Base-by-base conservation (phyloP, 148 eudicot genomes). In the Fagopyrum tataricum region DNA sequence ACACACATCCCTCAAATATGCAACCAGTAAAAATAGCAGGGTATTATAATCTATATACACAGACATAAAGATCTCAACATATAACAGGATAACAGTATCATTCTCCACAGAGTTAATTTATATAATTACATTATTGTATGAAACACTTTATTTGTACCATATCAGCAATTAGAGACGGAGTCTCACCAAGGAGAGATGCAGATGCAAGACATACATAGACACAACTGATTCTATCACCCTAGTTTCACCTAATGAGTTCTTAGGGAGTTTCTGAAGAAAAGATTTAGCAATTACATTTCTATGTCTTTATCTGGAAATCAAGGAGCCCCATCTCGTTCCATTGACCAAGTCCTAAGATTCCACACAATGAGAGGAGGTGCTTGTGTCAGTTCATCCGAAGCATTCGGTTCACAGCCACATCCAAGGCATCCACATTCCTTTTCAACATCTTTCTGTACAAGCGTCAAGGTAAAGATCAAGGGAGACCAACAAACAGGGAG, bases 391-490 rank as follows among this genome's bases (percentile, higher is more conserved):
- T 85, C 64, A 84, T 88, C 21, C 87, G 87, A 51, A 91, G 86
- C 44, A 87, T 76, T 47, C 81, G 81, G 80, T 80, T 89, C 59
- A 89, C 91, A 61, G 86, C 91, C 31, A 83, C 67, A 75, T 93
- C 98, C 80, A 93, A 76, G 69, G 90, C 80, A 85, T 93, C 96
- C 6, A 93, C 98, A 66, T 87, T 86, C 72, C 82, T 83, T 81
- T 80, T 81, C 70, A 93, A 81, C 11, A 79, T 17, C 78, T 93
- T 93, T 81, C 94, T 91, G 67, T 13, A 44, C 39, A 73, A 8
- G 18, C n/a, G 71, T 87, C 67, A 89, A 93, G 91, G 88, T 67
- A 12, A 74, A 46, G 7, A 18, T 46, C 39, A 71, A 67, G 67
- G 15, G 71, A 9, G 44, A 31, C 14, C 6, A 24, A 24, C 2